Conservation (phyloP, 2,329 filamentous ascomycete genomes). For the Colletotrichum nymphaeae region DNA sequence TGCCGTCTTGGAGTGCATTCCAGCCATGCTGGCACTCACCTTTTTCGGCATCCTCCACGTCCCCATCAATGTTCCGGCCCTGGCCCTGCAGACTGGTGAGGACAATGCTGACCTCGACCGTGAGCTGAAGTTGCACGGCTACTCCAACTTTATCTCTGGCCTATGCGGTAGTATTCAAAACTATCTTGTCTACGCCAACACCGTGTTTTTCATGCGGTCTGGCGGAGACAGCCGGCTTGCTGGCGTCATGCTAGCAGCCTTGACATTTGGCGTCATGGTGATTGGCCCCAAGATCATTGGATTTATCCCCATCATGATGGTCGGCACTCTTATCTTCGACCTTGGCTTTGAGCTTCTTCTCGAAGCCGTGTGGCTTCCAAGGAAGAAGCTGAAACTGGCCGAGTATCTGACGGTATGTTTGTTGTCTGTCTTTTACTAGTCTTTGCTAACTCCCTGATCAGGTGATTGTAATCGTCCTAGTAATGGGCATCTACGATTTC, state of each 20-base stretch:
- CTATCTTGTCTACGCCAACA: slow-evolving; percentile 98
- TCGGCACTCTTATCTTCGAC: slow-evolving; percentile 93
- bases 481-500: slow-evolving; percentile 98
- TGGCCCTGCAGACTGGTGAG: slow-evolving; percentile 90
- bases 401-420: slow-evolving; percentile 86
- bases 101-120: slow-evolving; percentile 92
- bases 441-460: slow-evolving; percentile 43
- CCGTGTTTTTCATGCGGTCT: slow-evolving; percentile 93
- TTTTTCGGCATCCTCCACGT: slow-evolving; percentile 98
- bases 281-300: slow-evolving; percentile 90
- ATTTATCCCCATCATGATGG: slow-evolving; percentile 96
- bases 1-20: slow-evolving; percentile 85
- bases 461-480: slow-evolving; percentile 88
- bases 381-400: slow-evolving; percentile 85
- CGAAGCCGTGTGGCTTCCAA: slow-evolving; percentile 89
- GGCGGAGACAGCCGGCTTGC: slow-evolving; percentile 89
- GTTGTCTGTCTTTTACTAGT: slow-evolving; percentile 7
- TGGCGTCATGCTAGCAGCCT: slow-evolving; percentile 83
- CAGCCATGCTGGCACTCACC: slow-evolving; percentile 95
- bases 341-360: slow-evolving; percentile 91
- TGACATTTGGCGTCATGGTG: slow-evolving; percentile 85
- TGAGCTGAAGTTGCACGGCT: slow-evolving; percentile 91
- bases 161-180: slow-evolving; percentile 91
- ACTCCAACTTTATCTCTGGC: slow-evolving; percentile 92
- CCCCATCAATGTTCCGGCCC: slow-evolving; percentile 95